phyloP scores from a whole-genome alignment of 129 eudicot species.

The Dittrichia graveolens region DNA sequence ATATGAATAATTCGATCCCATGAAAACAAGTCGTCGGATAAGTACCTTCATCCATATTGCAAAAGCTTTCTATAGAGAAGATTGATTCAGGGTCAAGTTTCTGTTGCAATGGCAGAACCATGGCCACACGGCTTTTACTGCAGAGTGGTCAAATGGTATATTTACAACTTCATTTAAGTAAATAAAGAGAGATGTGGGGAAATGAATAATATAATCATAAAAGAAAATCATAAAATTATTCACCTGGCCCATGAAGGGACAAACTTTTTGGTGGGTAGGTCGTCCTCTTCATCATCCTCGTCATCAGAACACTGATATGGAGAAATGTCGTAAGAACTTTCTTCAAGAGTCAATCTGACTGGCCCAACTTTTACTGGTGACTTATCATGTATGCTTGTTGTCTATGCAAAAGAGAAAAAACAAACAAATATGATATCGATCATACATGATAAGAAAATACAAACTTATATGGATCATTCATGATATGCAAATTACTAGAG shows the following conservation, averaged over 20 bases:
- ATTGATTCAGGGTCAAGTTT: constrained; percentile 55
- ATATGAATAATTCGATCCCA: background rate
- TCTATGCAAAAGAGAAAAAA: constrained; percentile 34
- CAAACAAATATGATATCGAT: background rate
- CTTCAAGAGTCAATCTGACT: constrained; percentile 38
- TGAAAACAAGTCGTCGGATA: background rate
- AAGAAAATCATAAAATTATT: background rate
- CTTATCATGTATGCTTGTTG: constrained; percentile 35
- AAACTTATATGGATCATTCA: too few species aligned
- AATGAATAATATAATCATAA: background rate
- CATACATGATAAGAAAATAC: background rate
- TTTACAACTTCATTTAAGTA: background rate
- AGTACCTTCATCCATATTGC: constrained; percentile 85
- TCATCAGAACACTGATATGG: constrained; percentile 88
- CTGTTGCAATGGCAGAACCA: constrained; percentile 59
- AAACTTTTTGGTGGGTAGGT: constrained; percentile 57
- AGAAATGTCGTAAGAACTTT: constrained; percentile 83
- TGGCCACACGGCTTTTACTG: constrained; percentile 63
- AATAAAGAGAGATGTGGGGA: background rate
- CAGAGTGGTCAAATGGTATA: constrained; percentile 28
- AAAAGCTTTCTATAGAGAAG: constrained; percentile 69
- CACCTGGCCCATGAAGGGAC: constrained; percentile 97
- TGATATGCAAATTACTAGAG: too few species aligned
- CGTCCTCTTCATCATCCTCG: constrained; percentile 83
- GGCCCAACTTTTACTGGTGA: constrained; percentile 38